Conservation (phyloP, 2,329 filamentous ascomycete genomes). For the Pochonia chlamydosporia region DNA sequence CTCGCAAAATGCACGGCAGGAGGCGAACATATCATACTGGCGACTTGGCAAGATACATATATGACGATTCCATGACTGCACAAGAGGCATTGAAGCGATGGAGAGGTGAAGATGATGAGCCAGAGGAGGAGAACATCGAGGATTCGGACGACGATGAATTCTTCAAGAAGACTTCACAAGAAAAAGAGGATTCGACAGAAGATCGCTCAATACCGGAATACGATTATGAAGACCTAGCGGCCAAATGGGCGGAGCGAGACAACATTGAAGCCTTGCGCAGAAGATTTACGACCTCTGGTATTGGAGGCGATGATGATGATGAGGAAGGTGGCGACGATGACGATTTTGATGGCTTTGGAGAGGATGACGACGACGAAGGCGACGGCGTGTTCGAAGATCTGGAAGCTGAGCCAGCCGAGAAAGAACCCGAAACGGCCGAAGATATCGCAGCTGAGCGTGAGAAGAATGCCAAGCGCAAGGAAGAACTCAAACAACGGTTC, state of each 20-base stretch:
- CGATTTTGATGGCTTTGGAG: slow-evolving; percentile 48
- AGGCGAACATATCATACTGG: slow-evolving; percentile 69
- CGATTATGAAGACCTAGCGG: slow-evolving; percentile 73
- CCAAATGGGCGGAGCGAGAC: slow-evolving; percentile 78
- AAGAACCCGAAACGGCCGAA: slow-evolving; percentile 36
- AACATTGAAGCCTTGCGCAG: slow-evolving; percentile 68
- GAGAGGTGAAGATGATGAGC: slow-evolving; percentile 59
- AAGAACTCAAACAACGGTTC: slow-evolving; percentile 89
- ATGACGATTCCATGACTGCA: slow-evolving; percentile 73
- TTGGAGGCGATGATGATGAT: slow-evolving; percentile 29
- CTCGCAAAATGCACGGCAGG: slow-evolving; percentile 63
- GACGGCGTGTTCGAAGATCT: slow-evolving; percentile 83
- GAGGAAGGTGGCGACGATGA: slow-evolving; percentile 38
- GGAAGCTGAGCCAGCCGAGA: slow-evolving; percentile 44
- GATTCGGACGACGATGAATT: slow-evolving; percentile 46
- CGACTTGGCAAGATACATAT: slow-evolving; percentile 83
- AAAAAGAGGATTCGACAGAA: slow-evolving; percentile 68
- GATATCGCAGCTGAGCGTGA: slow-evolving; percentile 81
- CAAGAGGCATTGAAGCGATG: slow-evolving; percentile 72
- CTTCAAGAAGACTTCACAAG: slow-evolving; percentile 57
- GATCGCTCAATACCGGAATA: slow-evolving; percentile 74
- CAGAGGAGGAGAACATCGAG: slow-evolving; percentile 53
- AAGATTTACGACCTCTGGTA: slow-evolving; percentile 67
- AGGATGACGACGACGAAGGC: slow-evolving; percentile 62
- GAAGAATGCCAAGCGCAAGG: slow-evolving; percentile 85